Evolutionary conservation across 345 rosid genomes (phyloP), one percentile per base, ranked within the genome.

Genomic region (Trapa bicornis): DNA sequence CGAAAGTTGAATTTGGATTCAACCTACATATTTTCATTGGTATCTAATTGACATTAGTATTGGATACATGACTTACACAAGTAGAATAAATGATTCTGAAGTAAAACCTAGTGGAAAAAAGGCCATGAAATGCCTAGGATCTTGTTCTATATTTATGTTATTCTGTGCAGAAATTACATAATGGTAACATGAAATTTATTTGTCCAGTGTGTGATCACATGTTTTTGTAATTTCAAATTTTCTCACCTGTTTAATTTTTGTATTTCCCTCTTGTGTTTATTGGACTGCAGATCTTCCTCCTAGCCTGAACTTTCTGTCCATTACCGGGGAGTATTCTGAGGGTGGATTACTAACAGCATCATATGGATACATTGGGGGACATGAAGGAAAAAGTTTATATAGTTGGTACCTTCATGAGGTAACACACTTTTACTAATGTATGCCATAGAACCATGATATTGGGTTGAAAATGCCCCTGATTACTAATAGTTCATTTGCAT

Each of bases 351-450:
- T 93, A 82, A 93, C 96, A 52, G 96, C 97, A 77, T 93, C 98
- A 52, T 93, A 93, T 72, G 98, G 98, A 68, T 93, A 93, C 67
- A 77, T 93, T 66, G 98, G 98, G 22, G 98, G 98, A 32, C 97
- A 84, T 72, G 98, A 93, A 79, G 98, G 97, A 66, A 84, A 84
- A 85, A 93, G 96, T 75, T 73, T 75, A 48, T 90, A 93, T 77
- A 78, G 82, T 70, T 93, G 98, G 98, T 86, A 81, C 78, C 88
- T 81, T 80, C 96, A 87, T 78, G 92, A 93, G 97, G 98, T 93
- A 85, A 57, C 71, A 64, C 67, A 47, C 47, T 47, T 58, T 61
- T 67, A 45, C 50, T 38, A 13, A 6, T 64, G 35, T 15, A 37
- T 2, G 17, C 16, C 36, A 36, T 39, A 10, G 8, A 10, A 45